A percentile compares a stretch with the other conserved stretches of the same genome.
Evolutionary conservation across 2,329 filamentous ascomycete genomes (phyloP).

Genomic region (Aspergillus tamarii): DNA sequence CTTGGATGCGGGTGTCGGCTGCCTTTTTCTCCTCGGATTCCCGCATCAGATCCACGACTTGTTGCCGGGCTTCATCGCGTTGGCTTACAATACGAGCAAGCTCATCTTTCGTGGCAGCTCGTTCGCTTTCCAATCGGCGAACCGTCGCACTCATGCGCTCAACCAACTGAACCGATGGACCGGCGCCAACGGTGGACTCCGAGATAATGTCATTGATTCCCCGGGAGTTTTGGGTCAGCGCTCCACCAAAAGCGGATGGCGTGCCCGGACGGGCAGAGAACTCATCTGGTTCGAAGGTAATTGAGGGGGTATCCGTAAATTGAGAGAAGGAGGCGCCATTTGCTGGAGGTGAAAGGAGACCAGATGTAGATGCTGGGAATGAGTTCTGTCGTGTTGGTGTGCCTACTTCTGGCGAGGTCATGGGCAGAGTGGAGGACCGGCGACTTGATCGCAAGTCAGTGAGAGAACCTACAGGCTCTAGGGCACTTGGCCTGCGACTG

Average conservation of each 20-base stretch:
- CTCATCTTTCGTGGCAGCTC: conserved; percentile 86
- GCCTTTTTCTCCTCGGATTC: conserved; percentile 74
- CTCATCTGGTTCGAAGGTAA: conserved; percentile 54
- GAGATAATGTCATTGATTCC: conserved; percentile 83
- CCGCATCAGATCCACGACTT: conserved; percentile 88
- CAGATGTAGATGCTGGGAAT: conserved; percentile 35
- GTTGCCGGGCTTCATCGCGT: conserved; percentile 85
- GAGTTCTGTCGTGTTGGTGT: conserved; percentile 54
- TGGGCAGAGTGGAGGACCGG: conserved; percentile 44
- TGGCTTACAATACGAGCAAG: conserved; percentile 78
- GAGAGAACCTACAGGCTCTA: conserved; percentile 43
- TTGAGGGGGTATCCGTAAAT: conserved; percentile 37
- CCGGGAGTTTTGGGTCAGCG: conserved; percentile 48
- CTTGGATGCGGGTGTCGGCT: conserved; percentile 62
- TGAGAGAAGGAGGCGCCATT: conserved; percentile 24
- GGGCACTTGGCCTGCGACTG: conserved; percentile 42
- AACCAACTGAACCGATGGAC: conserved; percentile 90
- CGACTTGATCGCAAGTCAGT: conserved; percentile 45
- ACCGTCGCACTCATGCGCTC: conserved; percentile 95
- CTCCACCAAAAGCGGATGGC: conserved; percentile 43
- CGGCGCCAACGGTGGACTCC: conserved; percentile 84
- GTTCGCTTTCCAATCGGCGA: conserved; percentile 86
- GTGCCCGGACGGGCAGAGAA: conserved; percentile 42
- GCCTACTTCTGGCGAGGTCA: conserved; percentile 38
- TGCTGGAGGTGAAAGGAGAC: conserved; percentile 33